phyloP scores from a whole-genome alignment of 495 filamentous ascomycete genomes.

The Lichina pygmaea region DNA sequence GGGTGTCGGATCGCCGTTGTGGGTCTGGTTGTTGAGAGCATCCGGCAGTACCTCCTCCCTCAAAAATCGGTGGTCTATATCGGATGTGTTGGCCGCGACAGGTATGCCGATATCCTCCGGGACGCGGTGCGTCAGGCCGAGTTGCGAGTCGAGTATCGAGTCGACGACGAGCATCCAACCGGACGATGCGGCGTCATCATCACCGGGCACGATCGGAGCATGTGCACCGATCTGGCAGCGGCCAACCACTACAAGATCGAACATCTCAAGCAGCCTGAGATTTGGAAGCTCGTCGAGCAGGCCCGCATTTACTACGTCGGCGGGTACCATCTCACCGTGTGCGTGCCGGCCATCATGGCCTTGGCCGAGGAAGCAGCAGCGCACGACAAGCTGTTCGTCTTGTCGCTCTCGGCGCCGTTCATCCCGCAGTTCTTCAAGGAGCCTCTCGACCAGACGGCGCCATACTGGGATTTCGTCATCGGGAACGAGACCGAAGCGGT shows the following conservation, averaged over 20 bases:
- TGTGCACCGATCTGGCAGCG: conserved; percentile 88
- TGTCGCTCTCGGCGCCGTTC: conserved; percentile 84
- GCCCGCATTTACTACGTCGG: conserved; percentile 79
- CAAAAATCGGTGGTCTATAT: conserved; percentile 72
- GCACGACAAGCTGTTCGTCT: conserved; percentile 73
- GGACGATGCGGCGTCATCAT: conserved; percentile 93
- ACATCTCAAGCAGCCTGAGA: conserved; percentile 69
- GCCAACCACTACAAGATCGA: conserved; percentile 93
- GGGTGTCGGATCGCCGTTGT: too few relatives aligned
- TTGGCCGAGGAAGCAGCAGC: conserved; percentile 69
- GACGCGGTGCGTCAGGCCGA: conserved; percentile 58
- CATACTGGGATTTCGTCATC: conserved; percentile 89
- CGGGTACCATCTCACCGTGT: conserved; percentile 74
- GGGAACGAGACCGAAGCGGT: conserved; percentile 91
- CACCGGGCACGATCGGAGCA: conserved; percentile 72
- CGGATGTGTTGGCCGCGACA: conserved; percentile 77
- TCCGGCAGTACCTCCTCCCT: conserved; percentile 57
- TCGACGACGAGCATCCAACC: conserved; percentile 56
- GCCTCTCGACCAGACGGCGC: conserved; percentile 52
- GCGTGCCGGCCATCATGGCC: conserved; percentile 66
- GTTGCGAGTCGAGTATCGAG: conserved; percentile 75
- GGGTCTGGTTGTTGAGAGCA: too few relatives aligned
- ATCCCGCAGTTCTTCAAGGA: conserved; percentile 96
- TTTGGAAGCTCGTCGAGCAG: conserved; percentile 74
- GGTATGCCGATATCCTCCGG: conserved; percentile 63